Conservation (phyloP, 345 rosid genomes). For the Lumnitzera littorea region DNA sequence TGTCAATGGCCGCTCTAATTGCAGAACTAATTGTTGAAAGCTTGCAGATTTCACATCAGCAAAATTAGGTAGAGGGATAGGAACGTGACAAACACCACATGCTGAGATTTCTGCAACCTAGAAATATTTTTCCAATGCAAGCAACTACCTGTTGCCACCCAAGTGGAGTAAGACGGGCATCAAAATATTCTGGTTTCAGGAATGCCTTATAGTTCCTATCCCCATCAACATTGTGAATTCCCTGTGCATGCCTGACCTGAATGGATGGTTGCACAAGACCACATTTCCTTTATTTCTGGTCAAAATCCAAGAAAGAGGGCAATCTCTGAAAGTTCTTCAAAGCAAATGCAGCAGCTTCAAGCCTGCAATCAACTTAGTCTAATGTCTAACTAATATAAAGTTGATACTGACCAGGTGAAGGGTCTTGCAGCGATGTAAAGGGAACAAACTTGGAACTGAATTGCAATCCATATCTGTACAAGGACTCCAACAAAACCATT, state of each 20-base stretch:
- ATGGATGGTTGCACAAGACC: slow-evolving; percentile 45
- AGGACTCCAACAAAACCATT: background rate
- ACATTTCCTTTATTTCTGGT: slow-evolving; percentile 32
- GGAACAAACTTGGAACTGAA: slow-evolving; percentile 66
- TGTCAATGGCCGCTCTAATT: too few relatives aligned
- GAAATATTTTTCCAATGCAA: too few relatives aligned
- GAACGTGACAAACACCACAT: too few relatives aligned
- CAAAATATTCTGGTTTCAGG: slow-evolving; percentile 81
- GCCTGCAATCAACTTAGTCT: slow-evolving; percentile 14
- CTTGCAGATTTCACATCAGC: too few relatives aligned
- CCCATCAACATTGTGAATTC: slow-evolving; percentile 94
- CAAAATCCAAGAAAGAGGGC: slow-evolving; percentile 45
- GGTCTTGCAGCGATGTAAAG: slow-evolving; percentile 91
- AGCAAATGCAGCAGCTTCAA: slow-evolving; percentile 35
- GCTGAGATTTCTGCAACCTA: too few relatives aligned
- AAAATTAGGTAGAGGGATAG: too few relatives aligned
- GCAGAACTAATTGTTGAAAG: too few relatives aligned
- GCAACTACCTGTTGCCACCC: slow-evolving; percentile 82
- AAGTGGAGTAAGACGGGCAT: slow-evolving; percentile 80
- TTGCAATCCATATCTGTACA: slow-evolving; percentile 68
- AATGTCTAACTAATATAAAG: slow-evolving; percentile 16
- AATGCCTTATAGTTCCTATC: slow-evolving; percentile 81
- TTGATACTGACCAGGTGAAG: slow-evolving; percentile 69
- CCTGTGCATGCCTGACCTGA: slow-evolving; percentile 99
- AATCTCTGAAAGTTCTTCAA: slow-evolving; percentile 35